A percentile compares a stretch with the other conserved stretches of the same genome.
Conservation (phyloP, 306 rosid species). For the Betula pendula region DNA sequence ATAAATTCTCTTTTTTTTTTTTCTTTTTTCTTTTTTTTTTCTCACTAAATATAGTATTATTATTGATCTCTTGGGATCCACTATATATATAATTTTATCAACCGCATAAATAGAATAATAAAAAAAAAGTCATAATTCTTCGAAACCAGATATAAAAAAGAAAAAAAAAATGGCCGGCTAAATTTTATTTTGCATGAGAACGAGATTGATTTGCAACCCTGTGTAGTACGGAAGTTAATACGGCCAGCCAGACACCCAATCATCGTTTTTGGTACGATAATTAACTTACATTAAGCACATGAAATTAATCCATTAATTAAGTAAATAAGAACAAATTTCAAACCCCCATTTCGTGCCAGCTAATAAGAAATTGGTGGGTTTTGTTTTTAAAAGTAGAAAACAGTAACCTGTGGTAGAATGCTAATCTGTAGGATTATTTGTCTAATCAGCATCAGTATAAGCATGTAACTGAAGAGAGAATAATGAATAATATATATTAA, state of each 20-base stretch:
- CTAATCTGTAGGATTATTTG: too few species aligned
- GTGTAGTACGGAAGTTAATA: conserved; percentile 10
- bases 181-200: background rate
- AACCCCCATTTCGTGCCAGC: too few species aligned
- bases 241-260: conserved; percentile 5
- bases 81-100: background rate
- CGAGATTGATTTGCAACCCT: background rate
- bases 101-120: background rate
- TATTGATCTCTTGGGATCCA: background rate
- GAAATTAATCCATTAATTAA: too few species aligned
- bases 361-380: too few species aligned
- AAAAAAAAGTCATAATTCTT: background rate
- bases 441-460: too few species aligned
- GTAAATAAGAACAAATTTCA: too few species aligned
- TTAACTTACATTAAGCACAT: background rate
- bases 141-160: background rate
- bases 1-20: background rate
- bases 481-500: too few species aligned
- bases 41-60: background rate
- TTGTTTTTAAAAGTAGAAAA: too few species aligned
- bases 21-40: background rate
- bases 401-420: too few species aligned
- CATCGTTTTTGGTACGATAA: background rate
- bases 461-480: too few species aligned
- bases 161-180: background rate